phyloP scores from a whole-genome alignment of 208 protist genomes.

The Acanthamoeba quina region DNA sequence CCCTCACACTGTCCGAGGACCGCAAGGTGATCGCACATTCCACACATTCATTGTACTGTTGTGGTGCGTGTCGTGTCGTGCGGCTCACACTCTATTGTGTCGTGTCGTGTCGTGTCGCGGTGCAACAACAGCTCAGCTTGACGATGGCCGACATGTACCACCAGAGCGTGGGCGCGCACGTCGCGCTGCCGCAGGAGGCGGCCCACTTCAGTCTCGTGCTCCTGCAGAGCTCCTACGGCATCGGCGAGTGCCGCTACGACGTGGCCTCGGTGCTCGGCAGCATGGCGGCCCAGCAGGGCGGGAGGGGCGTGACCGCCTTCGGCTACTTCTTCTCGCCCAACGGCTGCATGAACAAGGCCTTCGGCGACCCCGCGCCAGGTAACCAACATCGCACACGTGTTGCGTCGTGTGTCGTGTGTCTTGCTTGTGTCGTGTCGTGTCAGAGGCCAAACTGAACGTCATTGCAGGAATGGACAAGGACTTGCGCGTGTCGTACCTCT shows the following conservation, averaged over 20 bases:
- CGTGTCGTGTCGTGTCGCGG: no score
- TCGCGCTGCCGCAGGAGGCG: neutral
- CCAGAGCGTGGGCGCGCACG: neutral
- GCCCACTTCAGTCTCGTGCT: neutral
- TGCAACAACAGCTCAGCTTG: neutral
- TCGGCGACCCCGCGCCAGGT: constrained; percentile 19
- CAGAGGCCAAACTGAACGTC: no score
- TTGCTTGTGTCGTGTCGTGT: no score
- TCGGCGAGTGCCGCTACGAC: constrained; percentile 9
- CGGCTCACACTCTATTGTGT: no score
- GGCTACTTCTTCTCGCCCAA: constrained; percentile 63
- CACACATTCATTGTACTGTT: no score
- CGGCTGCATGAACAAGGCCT: constrained; percentile 66
- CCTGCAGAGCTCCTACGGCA: constrained; percentile 19
- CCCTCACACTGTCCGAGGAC: neutral
- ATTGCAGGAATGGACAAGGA: neutral
- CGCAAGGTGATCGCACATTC: neutral
- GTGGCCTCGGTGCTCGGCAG: neutral
- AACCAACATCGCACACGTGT: neutral
- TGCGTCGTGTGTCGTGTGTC: neutral
- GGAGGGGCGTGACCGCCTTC: neutral
- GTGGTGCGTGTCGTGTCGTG: no score
- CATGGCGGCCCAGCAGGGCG: constrained; percentile 29
- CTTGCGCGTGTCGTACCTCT: neutral
- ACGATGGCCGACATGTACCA: neutral